Percentiles rank a stretch among this genome's conserved stretches.
These are phyloP conservation scores for Exophiala alcalophila DNA, from an alignment of 2,329 filamentous ascomycete genomes.

Conservation along the genomic window DNA sequence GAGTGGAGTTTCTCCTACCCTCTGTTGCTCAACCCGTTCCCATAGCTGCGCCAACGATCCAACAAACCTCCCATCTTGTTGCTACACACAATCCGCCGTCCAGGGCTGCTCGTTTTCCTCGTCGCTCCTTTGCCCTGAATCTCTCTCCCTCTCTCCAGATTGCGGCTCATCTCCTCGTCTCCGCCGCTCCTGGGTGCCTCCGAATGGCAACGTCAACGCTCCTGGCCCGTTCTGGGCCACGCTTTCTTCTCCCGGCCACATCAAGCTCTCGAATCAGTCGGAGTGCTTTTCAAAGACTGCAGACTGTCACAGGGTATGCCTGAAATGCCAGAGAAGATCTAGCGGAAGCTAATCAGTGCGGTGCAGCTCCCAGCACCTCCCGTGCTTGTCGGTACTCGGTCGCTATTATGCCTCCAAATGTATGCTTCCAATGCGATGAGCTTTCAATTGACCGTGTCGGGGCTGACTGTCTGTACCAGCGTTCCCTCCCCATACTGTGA, in stretches of 20 bases:
- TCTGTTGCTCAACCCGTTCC: constrained; percentile 19
- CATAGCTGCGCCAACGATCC: constrained; percentile 22
- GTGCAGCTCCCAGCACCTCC: constrained; percentile 33
- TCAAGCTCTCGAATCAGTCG: constrained; percentile 43
- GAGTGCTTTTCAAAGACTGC: constrained; percentile 41
- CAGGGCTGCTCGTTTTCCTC: constrained; percentile 11
- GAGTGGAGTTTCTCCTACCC: constrained; percentile 8
- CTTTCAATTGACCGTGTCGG: constrained; percentile 16
- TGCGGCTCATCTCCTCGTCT: constrained; percentile 8
- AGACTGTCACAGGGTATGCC: constrained; percentile 42
- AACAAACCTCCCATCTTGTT: constrained; percentile 14
- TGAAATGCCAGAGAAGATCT: not conserved
- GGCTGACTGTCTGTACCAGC: constrained; percentile 52
- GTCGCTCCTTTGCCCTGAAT: constrained; percentile 27
- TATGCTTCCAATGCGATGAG: constrained; percentile 39
- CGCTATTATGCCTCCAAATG: constrained; percentile 69
- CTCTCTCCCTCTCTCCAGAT: constrained; percentile 1
- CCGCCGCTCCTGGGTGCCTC: constrained; percentile 24
- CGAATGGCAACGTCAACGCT: constrained; percentile 56
- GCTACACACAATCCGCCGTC: constrained; percentile 11
- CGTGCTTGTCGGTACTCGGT: constrained; percentile 58
- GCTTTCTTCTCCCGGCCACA: constrained; percentile 43
- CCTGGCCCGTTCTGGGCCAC: constrained; percentile 45
- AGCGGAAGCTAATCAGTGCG: constrained; percentile 16
- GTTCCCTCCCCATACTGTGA: constrained; percentile 88